Percentiles rank a stretch among this genome's conserved stretches.
phyloP scores from a whole-genome alignment of 176 grass and related monocot species.

The Aegilops longissima region DNA sequence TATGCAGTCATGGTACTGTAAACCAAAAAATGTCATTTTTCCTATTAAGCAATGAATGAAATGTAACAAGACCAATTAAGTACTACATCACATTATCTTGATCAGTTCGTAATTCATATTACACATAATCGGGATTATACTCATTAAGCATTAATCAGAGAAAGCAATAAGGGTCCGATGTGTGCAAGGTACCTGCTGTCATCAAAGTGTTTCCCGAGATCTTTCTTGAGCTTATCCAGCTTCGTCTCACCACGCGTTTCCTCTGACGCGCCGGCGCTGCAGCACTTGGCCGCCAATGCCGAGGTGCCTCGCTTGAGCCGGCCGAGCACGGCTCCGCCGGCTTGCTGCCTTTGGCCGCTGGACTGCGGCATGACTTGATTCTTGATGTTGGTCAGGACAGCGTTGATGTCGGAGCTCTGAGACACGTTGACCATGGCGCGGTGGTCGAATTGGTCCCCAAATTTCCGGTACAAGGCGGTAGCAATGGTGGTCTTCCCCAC shows the following conservation, averaged over 20 bases:
- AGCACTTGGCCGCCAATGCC: background rate
- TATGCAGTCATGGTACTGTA: background rate
- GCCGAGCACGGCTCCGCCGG: fast-evolving
- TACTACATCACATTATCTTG: background rate
- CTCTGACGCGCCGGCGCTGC: background rate
- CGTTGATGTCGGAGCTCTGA: background rate
- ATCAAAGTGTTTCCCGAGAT: background rate
- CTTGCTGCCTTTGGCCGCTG: background rate
- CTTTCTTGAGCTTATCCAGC: background rate
- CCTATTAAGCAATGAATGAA: no score
- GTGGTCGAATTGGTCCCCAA: background rate
- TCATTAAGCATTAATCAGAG: background rate
- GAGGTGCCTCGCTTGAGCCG: background rate
- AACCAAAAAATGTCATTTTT: no score
- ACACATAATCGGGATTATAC: background rate
- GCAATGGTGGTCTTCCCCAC: background rate
- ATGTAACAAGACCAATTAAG: background rate
- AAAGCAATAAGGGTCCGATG: background rate
- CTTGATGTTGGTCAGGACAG: background rate
- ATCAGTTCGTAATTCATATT: background rate
- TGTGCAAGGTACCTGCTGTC: background rate
- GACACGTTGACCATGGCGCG: background rate
- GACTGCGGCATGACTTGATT: background rate
- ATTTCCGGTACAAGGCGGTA: background rate
- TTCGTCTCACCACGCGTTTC: background rate